Conservation (phyloP, 2,329 filamentous ascomycete species). For the Pseudomassariella vexata region DNA sequence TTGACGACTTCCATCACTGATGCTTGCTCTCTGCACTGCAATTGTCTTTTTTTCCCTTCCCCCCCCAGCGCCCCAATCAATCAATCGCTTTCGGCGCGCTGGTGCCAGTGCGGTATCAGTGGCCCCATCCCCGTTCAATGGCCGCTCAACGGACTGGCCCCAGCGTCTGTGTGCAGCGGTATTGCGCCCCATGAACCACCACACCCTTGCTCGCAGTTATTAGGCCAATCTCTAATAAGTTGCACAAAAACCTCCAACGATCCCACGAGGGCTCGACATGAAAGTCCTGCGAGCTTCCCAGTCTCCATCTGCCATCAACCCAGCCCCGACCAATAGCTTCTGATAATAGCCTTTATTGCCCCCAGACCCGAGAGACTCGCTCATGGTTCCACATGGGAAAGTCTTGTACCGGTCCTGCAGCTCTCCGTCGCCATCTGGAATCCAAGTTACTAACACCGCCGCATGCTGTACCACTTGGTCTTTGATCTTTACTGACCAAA, state of each 20-base stretch:
- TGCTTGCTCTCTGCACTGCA: too few species aligned
- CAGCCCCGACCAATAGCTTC: too few species aligned
- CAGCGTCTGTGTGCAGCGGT: conserved; percentile 23
- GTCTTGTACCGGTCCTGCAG: conserved; percentile 36
- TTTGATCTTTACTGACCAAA: conserved; percentile 37
- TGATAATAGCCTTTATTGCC: too few species aligned
- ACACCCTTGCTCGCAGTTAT: conserved; percentile 18
- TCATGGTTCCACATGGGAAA: conserved; percentile 23
- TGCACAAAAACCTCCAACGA: conserved; percentile 28
- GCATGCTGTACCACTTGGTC: conserved; percentile 44
- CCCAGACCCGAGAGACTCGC: conserved; percentile 16
- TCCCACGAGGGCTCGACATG: too few species aligned
- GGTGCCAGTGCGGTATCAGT: conserved; percentile 24
- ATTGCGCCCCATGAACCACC: conserved; percentile 16
- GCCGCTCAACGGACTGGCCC: conserved; percentile 18
- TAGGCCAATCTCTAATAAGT: conserved; percentile 29
- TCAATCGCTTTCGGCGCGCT: too few species aligned
- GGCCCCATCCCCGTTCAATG: conserved; percentile 21
- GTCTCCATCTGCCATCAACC: conserved; percentile 20
- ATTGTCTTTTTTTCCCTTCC: too few species aligned
- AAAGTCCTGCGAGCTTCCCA: conserved; percentile 22
- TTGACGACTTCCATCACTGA: too few species aligned
- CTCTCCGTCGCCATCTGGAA: conserved; percentile 37
- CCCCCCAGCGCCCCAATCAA: conserved; percentile 12
- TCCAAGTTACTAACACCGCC: conserved; percentile 38